Evolutionary conservation across 805 yeast genomes (phyloP).

Genomic region (Saccharomycopsis olivae): DNA sequence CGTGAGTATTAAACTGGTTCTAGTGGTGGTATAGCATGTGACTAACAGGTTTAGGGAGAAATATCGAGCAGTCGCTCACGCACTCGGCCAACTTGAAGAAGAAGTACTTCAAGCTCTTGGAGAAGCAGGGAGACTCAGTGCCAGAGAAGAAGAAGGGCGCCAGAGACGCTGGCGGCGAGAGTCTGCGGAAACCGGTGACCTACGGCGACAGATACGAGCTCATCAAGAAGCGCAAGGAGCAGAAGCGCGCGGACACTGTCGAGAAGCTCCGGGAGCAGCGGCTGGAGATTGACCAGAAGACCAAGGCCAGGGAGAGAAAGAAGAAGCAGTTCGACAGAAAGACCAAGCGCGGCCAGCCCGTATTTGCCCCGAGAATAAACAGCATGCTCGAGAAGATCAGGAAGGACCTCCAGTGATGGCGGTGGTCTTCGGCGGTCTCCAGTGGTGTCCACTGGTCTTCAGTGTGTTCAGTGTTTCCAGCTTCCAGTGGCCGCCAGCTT

Average conservation of each 20-base stretch:
- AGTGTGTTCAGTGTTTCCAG: too few relatives aligned
- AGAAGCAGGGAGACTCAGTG: conserved; percentile 52
- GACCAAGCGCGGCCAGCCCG: conserved; percentile 76
- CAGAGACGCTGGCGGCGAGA: not conserved
- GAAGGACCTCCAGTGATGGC: conserved; percentile 29
- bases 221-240: conserved; percentile 35
- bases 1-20: too few relatives aligned
- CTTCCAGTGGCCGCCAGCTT: too few relatives aligned
- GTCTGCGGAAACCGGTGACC: conserved; percentile 17
- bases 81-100: conserved; percentile 77
- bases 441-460: too few relatives aligned
- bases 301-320: conserved; percentile 33
- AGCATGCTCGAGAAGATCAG: conserved; percentile 69
- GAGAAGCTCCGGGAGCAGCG: conserved; percentile 28
- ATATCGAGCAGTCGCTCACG: conserved; percentile 64
- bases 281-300: conserved; percentile 28
- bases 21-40: too few relatives aligned
- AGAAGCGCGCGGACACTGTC: conserved; percentile 32
- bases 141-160: conserved; percentile 29
- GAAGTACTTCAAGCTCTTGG: conserved; percentile 68
- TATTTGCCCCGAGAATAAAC: conserved; percentile 82
- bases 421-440: not conserved
- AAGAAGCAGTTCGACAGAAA: conserved; percentile 37
- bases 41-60: conserved; percentile 28
- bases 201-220: conserved; percentile 29